These are phyloP conservation scores for Calycina herbarum DNA, from an alignment of 2,329 filamentous ascomycete genomes.

Conservation along the genomic window DNA sequence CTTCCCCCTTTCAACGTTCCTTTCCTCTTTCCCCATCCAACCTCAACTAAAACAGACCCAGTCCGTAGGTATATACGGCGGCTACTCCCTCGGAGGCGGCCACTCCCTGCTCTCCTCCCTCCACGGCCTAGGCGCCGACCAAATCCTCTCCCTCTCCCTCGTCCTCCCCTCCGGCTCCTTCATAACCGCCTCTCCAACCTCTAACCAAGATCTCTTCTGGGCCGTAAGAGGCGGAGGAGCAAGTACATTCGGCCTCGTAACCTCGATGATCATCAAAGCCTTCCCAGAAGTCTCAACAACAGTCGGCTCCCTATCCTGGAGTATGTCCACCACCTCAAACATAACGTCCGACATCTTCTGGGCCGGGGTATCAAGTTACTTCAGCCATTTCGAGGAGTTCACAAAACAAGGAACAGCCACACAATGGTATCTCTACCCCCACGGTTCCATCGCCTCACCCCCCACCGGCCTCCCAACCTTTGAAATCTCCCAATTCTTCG, in stretches of 20 bases:
- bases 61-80: constrained; percentile 24
- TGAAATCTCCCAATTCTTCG: not conserved
- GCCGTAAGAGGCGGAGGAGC: constrained; percentile 33
- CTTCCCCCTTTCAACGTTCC: not conserved
- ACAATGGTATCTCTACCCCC: constrained; percentile 32
- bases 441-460: constrained; percentile 4
- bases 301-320: constrained; percentile 36
- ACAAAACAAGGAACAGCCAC: constrained; percentile 35
- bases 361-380: constrained; percentile 52
- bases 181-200: constrained; percentile 33
- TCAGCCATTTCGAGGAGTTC: constrained; percentile 37
- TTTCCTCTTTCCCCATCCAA: not conserved
- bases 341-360: constrained; percentile 42
- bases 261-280: constrained; percentile 53
- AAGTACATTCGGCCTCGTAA: constrained; percentile 24
- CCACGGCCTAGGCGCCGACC: constrained; percentile 25
- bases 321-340: constrained; percentile 39
- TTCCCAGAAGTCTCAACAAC: constrained; percentile 43
- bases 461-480: not conserved
- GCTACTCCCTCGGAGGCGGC: constrained; percentile 24
- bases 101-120: constrained; percentile 17
- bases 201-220: constrained; percentile 21
- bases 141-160: constrained; percentile 18
- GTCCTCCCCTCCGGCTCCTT: constrained; percentile 23
- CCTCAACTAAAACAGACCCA: not conserved